phyloP scores from a whole-genome alignment of 768 basidiomycete genomes.

The Boletus barrowsii region DNA sequence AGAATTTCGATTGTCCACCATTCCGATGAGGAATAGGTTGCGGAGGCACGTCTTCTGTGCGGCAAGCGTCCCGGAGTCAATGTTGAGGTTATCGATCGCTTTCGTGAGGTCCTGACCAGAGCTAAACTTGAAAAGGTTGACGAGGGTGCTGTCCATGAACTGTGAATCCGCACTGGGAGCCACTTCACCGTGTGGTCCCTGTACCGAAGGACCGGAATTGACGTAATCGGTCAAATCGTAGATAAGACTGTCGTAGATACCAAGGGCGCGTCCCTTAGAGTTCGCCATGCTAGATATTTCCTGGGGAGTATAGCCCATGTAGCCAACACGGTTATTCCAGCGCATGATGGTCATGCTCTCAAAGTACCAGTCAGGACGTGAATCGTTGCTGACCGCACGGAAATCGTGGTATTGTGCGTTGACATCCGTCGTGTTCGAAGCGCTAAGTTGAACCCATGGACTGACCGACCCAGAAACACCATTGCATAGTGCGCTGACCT shows the following conservation, averaged over 20 bases:
- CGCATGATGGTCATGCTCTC: conserved; percentile 93
- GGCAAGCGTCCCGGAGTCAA: conserved; percentile 57
- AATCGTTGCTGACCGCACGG: conserved; percentile 82
- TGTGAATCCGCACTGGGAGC: too few species aligned
- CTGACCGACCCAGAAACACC: conserved; percentile 78
- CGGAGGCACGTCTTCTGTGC: conserved; percentile 86
- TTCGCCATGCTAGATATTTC: conserved; percentile 71
- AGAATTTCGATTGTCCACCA: conserved; percentile 91
- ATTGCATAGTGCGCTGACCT: conserved; percentile 92
- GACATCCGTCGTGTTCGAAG: conserved; percentile 70
- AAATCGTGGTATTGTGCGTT: conserved; percentile 94
- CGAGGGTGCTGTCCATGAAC: conserved; percentile 71
- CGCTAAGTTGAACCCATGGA: conserved; percentile 71
- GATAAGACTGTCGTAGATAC: conserved; percentile 81
- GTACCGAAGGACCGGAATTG: conserved; percentile 56
- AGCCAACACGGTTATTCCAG: conserved; percentile 83
- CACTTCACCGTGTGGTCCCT: too few species aligned
- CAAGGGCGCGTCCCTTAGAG: conserved; percentile 55
- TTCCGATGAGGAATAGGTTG: conserved; percentile 89
- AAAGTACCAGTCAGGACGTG: conserved; percentile 97
- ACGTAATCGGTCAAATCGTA: conserved; percentile 88
- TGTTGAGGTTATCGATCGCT: conserved; percentile 54
- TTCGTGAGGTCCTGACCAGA: conserved; percentile 84
- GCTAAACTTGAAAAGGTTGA: conserved; percentile 72
- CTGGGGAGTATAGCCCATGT: conserved; percentile 77